Base-by-base conservation (phyloP, 2,329 filamentous ascomycete species). In the Dactylellina leptospora region DNA sequence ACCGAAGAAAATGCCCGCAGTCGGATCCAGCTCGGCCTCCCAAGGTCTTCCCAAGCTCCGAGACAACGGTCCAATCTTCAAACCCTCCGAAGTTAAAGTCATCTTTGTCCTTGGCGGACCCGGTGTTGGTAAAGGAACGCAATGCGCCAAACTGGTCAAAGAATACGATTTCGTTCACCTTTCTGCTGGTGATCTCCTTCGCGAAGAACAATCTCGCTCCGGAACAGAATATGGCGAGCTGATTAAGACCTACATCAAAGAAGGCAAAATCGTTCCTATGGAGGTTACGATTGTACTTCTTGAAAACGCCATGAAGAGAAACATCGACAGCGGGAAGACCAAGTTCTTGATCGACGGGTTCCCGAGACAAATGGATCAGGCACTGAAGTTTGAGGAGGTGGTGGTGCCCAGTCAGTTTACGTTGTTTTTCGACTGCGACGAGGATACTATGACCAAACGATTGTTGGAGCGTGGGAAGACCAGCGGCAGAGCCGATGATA, bases 291-390 rank as follows among this genome's bases (percentile, higher is more conserved):
- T 99, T 70, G 89, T 93, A 77, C 83, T 99, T 33, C 86, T 99
- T 44, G 93, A 97, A 82, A 96, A 96, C 81, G 92, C 93, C 68
- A 97, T 99, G 91, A 85, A 84, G 63, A 87, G 85, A 6, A 84
- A 86, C 10, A 86, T 96, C 56, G 78, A 74, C 76, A 70, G 33
- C 58, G 79, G 78, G 74, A 88, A 87, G 79, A 85, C 85, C 58
- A 87, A 90, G 77, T 97, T 97, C 84, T 78, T 89, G 75, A 87
- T 89, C 73, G 87, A 90, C 75, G 87, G 82, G 10, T 99, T 97
- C 84, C 95, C 95, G 28, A 87, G 95, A 77, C 96, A 99, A 84
- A 90, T 97, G 83, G 95, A 97, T 83, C 95, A 99, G 84, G 95
- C 93, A 11, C 80, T 92, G 75, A 93, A 92, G 81, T 99, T 99